These are phyloP conservation scores for Dendryphion nanum DNA, from an alignment of 2,329 filamentous ascomycete genomes.

Conservation along the genomic window DNA sequence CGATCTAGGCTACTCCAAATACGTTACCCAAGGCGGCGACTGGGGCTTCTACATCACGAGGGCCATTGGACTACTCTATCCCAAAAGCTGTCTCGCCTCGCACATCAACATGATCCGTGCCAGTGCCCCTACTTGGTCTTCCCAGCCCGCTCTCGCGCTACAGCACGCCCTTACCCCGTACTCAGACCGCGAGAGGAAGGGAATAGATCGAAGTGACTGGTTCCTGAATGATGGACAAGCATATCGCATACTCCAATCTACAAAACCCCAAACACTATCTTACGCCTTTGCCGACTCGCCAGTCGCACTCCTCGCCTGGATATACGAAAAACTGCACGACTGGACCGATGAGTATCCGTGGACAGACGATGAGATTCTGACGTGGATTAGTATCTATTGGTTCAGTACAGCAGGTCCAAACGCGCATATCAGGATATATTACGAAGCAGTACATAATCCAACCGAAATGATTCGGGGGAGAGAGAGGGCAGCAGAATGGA, in stretches of 20 bases:
- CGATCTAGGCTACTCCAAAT: constrained; percentile 63
- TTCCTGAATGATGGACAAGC: constrained; percentile 58
- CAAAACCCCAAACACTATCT: constrained; percentile 70
- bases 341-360: constrained; percentile 73
- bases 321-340: constrained; percentile 76
- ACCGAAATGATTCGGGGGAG: constrained; percentile 24
- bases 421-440: constrained; percentile 69
- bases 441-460: constrained; percentile 56
- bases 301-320: constrained; percentile 70
- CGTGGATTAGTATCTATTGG: constrained; percentile 68
- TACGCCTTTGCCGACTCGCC: constrained; percentile 70
- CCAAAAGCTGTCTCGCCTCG: constrained; percentile 55
- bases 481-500: constrained; percentile 41
- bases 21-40: constrained; percentile 61
- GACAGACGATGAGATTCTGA: constrained; percentile 74
- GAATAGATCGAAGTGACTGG: constrained; percentile 55
- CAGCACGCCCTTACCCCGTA: constrained; percentile 57
- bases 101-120: constrained; percentile 63
- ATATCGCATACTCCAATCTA: constrained; percentile 61
- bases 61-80: constrained; percentile 59
- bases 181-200: constrained; percentile 50
- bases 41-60: constrained; percentile 69
- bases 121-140: constrained; percentile 34
- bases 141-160: constrained; percentile 58
- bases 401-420: constrained; percentile 69